These are phyloP conservation scores for Cytospora schulzeri DNA, from an alignment of 2,329 filamentous ascomycete genomes.

Conservation along the genomic window DNA sequence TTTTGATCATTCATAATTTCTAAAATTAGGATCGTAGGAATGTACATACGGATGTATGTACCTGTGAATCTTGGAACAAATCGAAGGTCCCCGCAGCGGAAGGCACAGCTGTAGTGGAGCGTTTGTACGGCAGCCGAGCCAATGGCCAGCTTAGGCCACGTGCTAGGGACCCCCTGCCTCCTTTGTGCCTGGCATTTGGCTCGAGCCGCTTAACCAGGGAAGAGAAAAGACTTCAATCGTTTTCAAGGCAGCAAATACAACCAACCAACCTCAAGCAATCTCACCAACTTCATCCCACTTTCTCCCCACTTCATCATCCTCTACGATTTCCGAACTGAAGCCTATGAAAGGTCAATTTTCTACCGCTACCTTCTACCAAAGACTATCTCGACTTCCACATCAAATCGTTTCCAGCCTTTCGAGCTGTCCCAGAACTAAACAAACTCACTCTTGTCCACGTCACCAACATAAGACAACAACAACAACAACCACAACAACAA, in stretches of 20 bases:
- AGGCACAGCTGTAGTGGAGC: background rate
- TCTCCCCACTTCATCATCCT: background rate
- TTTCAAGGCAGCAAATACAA: background rate
- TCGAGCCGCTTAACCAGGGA: background rate
- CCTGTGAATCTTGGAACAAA: background rate
- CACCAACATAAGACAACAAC: background rate
- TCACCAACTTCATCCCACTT: background rate
- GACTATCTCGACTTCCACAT: background rate
- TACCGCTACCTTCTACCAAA: background rate
- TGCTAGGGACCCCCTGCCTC: background rate
- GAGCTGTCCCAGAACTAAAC: background rate
- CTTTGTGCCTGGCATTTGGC: background rate
- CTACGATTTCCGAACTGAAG: background rate
- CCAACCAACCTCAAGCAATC: background rate
- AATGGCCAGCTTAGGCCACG: background rate
- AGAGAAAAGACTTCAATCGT: background rate
- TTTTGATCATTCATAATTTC: background rate
- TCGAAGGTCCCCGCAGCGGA: background rate
- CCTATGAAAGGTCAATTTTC: background rate
- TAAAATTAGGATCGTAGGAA: background rate
- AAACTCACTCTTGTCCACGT: conserved; percentile 1
- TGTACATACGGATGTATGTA: no score
- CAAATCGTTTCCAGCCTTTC: background rate
- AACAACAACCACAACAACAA: background rate
- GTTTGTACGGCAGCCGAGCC: background rate